Evolutionary conservation across 2,329 filamentous ascomycete species (phyloP), one percentile per base, ranked within the genome.

Genomic region (Alternaria sp.): DNA sequence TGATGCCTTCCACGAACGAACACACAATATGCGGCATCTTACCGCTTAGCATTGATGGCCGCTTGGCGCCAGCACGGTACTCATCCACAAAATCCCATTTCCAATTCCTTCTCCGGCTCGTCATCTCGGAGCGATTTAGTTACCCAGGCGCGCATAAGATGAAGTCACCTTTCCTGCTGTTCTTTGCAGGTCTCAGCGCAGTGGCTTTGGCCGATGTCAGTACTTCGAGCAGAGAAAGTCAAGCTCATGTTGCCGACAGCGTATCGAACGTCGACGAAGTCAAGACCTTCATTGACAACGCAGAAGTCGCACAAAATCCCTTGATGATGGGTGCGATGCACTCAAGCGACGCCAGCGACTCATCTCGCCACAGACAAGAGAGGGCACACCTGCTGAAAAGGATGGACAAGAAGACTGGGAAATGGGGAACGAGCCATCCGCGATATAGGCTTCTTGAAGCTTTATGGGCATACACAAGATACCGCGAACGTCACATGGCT

Each of bases 1-100:
- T 26, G 39, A 10, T 42, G 10, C 26, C 11, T n/a, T 37, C 46
- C n/a, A 44, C 8, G 10, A 11, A 9, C 14, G 26, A 40, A 36
- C 4, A 29, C 24, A 26, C 46, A 31, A 23, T 36, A 24, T 24
- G 29, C 45, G 24, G 5, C 5, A 33, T 26, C 37, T 9, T 31
- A 33, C n/a, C 42, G 36, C 42, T 29, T 39, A 45, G 6, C n/a
- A 31, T 23, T 8, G 13, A 36, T 23, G 14, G 33, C 17, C 55
- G 39, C 66, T 69, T 69, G 64, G 66, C 66, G 56, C 60, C 66
- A 69, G 56, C 66, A 69, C n/a, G 63, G 66, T 69, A 51, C 66
- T 66, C 66, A 66, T 8, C 23, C 14, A 24, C 41, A 36, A 36
- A 42, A 49, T 6, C 17, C n/a, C 6, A 24, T 40, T 51, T 26